Evolutionary conservation across 2,329 filamentous ascomycete genomes (phyloP).

Genomic region (Xylariaceae sp.): DNA sequence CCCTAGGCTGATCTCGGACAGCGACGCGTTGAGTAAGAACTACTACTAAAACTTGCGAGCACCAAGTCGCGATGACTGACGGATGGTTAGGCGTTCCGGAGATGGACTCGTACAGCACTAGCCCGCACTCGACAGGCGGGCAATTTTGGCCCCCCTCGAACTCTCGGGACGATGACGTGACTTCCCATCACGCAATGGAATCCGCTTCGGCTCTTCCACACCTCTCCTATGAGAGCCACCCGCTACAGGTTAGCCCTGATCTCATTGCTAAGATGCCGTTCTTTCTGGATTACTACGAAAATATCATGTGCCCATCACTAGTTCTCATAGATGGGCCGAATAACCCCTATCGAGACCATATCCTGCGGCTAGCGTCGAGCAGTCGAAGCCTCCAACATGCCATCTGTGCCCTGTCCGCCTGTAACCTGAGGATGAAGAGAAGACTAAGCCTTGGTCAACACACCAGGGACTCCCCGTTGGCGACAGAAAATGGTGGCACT

Average conservation of each 20-base stretch:
- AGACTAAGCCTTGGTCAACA: slow-evolving; percentile 66
- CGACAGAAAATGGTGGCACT: slow-evolving; percentile 48
- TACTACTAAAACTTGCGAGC: slow-evolving; percentile 34
- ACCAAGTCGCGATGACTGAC: slow-evolving; percentile 37
- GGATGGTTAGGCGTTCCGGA: slow-evolving; percentile 55
- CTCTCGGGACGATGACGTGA: slow-evolving; percentile 51
- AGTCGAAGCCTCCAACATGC: slow-evolving; percentile 90
- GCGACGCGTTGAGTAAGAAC: slow-evolving; percentile 62
- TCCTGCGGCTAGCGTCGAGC: slow-evolving; percentile 76
- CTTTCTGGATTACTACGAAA: slow-evolving; percentile 92
- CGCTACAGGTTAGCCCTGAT: slow-evolving; percentile 62
- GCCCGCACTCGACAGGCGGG: slow-evolving; percentile 52
- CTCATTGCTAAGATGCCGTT: slow-evolving; percentile 81
- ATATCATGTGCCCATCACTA: slow-evolving; percentile 88
- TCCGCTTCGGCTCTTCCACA: slow-evolving; percentile 56
- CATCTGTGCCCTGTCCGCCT: slow-evolving; percentile 85
- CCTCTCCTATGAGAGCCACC: slow-evolving; percentile 51
- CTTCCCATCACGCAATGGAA: slow-evolving; percentile 47
- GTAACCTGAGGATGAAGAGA: slow-evolving; percentile 86
- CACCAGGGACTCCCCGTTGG: slow-evolving; percentile 57
- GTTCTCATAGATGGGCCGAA: slow-evolving; percentile 86
- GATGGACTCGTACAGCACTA: slow-evolving; percentile 58
- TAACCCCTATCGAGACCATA: slow-evolving; percentile 85
- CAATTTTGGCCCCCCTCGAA: slow-evolving; percentile 55
- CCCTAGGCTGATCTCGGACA: slow-evolving; percentile 60